Percentiles rank a stretch among this genome's conserved stretches.
Evolutionary conservation across 139 green algal species (phyloP).

Genomic region (Haematococcus lacustris): DNA sequence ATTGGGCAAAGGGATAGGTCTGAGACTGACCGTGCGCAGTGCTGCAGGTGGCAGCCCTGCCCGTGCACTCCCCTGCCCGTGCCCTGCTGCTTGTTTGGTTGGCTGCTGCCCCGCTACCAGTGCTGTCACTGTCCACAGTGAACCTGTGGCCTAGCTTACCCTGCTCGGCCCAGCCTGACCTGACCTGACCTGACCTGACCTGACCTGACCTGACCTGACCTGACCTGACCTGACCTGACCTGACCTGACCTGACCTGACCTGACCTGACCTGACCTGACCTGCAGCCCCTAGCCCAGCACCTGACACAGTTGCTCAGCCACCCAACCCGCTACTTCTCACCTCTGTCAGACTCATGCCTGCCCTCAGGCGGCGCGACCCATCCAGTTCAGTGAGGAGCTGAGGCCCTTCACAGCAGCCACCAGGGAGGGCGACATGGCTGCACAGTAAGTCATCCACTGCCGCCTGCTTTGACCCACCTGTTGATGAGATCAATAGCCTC

Average conservation of each 20-base stretch:
- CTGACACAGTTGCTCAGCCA: background rate
- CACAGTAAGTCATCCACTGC: too few species aligned
- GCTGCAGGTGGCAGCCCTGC: background rate
- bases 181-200: too few species aligned
- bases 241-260: too few species aligned
- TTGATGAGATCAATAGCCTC: too few species aligned
- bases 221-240: too few species aligned
- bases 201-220: too few species aligned
- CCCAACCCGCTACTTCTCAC: background rate
- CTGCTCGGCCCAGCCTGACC: background rate
- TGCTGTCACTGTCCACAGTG: background rate
- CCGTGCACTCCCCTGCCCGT: too few species aligned
- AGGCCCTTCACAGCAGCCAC: constrained; percentile 35
- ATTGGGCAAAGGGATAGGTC: background rate
- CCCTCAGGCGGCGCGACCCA: background rate
- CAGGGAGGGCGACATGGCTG: constrained; percentile 19
- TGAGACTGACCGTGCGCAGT: background rate
- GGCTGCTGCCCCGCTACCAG: background rate
- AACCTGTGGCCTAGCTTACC: background rate
- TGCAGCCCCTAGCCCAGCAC: background rate
- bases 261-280: too few species aligned
- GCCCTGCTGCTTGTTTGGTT: too few species aligned
- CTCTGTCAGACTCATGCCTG: too few species aligned
- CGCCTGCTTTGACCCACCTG: too few species aligned
- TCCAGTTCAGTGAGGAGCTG: constrained; percentile 16